phyloP scores from a whole-genome alignment of 306 rosid species.

The Castanea mollissima region DNA sequence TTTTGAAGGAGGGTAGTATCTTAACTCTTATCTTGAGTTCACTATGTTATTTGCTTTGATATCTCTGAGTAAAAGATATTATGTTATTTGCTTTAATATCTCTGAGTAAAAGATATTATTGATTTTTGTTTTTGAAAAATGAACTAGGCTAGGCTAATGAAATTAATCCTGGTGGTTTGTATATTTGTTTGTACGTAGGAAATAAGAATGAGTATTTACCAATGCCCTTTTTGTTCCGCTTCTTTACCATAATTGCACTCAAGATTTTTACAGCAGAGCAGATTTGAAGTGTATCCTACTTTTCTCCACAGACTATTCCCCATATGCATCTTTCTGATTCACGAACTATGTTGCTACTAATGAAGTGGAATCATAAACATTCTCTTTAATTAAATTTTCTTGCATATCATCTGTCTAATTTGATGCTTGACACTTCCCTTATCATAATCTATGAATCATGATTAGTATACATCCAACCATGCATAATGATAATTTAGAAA shows the following conservation, averaged over 20 bases:
- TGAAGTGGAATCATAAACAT: neutral
- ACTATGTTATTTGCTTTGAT: too few species aligned
- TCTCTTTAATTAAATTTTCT: constrained; percentile 8
- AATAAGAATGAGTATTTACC: constrained; percentile 59
- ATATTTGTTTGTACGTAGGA: constrained; percentile 34
- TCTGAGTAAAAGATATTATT: neutral
- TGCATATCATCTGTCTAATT: neutral
- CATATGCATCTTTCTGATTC: neutral
- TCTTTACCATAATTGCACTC: constrained; percentile 88
- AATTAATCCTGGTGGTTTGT: neutral
- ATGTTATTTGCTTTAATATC: neutral
- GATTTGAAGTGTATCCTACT: constrained; percentile 37
- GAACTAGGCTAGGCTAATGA: neutral
- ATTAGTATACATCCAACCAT: neutral
- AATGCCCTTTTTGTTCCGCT: constrained; percentile 82
- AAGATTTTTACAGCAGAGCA: constrained; percentile 80
- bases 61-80: too few species aligned
- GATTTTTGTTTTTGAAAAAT: neutral
- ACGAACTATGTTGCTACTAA: neutral
- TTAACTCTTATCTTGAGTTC: neutral
- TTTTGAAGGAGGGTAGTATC: neutral
- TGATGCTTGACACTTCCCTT: neutral
- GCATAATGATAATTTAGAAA: neutral
- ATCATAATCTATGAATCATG: neutral
- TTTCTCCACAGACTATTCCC: constrained; percentile 2